Evolutionary conservation across 2,329 filamentous ascomycete species (phyloP), one percentile per base, ranked within the genome.

Genomic region (Didymella glomerata): DNA sequence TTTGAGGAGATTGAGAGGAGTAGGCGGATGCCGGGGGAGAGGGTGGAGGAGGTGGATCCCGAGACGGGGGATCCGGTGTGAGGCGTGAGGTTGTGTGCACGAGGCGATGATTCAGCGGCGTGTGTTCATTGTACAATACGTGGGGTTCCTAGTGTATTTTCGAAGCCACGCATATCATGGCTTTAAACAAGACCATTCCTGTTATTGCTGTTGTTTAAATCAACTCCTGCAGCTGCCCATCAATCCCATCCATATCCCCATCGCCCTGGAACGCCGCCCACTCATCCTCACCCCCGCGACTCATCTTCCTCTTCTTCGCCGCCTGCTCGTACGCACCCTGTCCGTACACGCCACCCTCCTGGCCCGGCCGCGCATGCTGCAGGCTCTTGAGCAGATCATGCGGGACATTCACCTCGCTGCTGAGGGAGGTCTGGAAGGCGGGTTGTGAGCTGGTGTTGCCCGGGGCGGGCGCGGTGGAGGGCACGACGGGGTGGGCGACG

Each of bases 1-100:
- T 83, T 94, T 68, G 89, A 90, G 79, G 87, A 93, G 65, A 85
- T 96, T 72, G 75, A 79, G 66, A 71, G 68, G 68, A 76, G 70
- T 57, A 68, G 72, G 16, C 71, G 71, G 59, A 75, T 80, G 68
- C 75, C 78, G 6, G 74, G 71, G 10, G 66, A 73, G 57, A 83
- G 84, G 40, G 61, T 54, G 16, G 10, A 71, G 57, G 83, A 85
- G 32, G 62, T 60, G 50, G 51, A 54, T 22, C 51, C 51, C 7
- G 30, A 54, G 16, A 54, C 46, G 6, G 45, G 47, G 9, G 47
- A 60, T 27, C 44, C 40, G n/a, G 42, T 34, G 18, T 41, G 13
- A 41, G 20, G 4, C n/a, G 34, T 2, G 34, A 3, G 25, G 9
- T 2, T 27, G 25, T 27, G 25, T 27, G 25, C n/a, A n/a, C n/a